Conservation (phyloP, 768 basidiomycete species). For the Hysterangium stoloniferum region DNA sequence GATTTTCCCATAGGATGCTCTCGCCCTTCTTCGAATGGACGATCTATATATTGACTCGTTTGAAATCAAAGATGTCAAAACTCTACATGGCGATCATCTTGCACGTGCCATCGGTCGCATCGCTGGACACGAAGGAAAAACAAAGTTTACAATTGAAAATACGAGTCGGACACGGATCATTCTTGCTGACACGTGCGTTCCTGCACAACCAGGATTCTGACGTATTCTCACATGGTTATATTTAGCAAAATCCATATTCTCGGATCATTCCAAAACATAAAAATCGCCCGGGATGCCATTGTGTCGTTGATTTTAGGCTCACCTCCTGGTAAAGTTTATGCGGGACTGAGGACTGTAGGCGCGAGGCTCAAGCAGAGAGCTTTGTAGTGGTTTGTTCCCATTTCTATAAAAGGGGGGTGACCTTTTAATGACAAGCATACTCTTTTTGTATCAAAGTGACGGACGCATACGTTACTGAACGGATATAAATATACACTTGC, state of each 20-base stretch:
- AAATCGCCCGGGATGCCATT: constrained; percentile 92
- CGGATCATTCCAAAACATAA: constrained; percentile 98
- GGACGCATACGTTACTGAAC: too few relatives aligned
- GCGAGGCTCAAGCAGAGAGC: constrained; percentile 91
- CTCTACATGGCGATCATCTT: constrained; percentile 93
- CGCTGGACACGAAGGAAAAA: constrained; percentile 97
- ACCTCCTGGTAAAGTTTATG: constrained; percentile 91
- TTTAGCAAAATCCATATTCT: constrained; percentile 94
- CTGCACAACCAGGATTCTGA: constrained; percentile 10
- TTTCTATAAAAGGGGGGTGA: too few relatives aligned
- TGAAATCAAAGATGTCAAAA: constrained; percentile 99
- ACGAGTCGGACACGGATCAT: constrained; percentile 96
- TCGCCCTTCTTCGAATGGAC: constrained; percentile 90
- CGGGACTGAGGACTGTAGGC: constrained; percentile 84
- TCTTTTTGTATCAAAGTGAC: too few relatives aligned
- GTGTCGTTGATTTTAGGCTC: constrained; percentile 93
- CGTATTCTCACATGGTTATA: constrained; percentile 1
- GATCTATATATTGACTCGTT: constrained; percentile 98
- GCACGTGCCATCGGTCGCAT: constrained; percentile 99
- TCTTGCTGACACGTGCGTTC: constrained; percentile 87
- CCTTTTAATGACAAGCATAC: too few relatives aligned
- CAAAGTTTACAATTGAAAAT: constrained; percentile 98
- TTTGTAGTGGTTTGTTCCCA: constrained; percentile 39
- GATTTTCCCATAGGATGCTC: constrained; percentile 62
- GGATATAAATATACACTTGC: too few relatives aligned